Percentiles rank a stretch among this genome's conserved stretches.
These are phyloP conservation scores for Vaccinium darrowii DNA, from an alignment of 148 eudicot species.

Conservation along the genomic window DNA sequence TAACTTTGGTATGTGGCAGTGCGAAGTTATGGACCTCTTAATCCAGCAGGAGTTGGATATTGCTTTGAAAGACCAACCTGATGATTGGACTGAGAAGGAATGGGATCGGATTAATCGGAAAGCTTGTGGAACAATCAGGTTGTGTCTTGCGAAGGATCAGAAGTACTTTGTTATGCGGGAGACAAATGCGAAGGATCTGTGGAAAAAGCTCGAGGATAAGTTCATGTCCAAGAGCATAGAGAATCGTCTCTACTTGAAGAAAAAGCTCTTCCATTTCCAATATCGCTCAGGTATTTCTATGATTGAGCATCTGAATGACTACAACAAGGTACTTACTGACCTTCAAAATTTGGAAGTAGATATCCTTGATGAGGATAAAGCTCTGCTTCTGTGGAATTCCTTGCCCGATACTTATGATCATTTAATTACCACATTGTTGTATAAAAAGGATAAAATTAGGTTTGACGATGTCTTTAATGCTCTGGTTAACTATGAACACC, in stretches of 20 bases:
- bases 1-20: neutral
- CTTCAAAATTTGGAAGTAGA: neutral
- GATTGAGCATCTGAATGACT: slow-evolving; percentile 2
- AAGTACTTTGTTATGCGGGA: neutral
- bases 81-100: neutral
- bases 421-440: neutral
- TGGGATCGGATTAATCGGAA: neutral
- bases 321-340: neutral
- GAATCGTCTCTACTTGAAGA: neutral
- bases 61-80: neutral
- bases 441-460: neutral
- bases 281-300: neutral
- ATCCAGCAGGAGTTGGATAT: neutral
- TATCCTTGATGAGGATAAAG: neutral
- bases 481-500: neutral
- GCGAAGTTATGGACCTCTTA: neutral
- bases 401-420: neutral
- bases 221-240: neutral
- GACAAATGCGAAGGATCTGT: neutral
- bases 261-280: neutral
- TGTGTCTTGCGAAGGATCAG: neutral
- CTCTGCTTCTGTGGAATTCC: neutral
- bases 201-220: neutral
- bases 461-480: neutral
- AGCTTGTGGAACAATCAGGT: neutral